Conservation (phyloP, 2,329 filamentous ascomycete species). For the Myrmaecium sp. region DNA sequence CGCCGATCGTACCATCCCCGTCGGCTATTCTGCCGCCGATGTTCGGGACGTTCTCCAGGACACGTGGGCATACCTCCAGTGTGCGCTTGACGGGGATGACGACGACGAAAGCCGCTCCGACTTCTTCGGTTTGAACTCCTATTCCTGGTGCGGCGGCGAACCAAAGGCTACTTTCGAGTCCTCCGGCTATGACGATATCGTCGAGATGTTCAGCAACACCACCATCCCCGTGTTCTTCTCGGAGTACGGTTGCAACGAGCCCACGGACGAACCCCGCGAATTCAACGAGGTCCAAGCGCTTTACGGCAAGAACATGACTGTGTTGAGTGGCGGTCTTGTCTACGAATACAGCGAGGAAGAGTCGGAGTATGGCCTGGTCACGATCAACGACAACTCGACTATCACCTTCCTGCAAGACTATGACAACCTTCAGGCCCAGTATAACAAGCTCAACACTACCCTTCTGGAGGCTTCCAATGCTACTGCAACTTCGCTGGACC, state of each 20-base stretch:
- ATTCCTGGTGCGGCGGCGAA: conserved; percentile 55
- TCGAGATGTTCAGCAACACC: conserved; percentile 45
- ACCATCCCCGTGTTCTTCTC: conserved; percentile 68
- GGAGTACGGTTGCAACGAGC: conserved; percentile 64
- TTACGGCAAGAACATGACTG: conserved; percentile 54
- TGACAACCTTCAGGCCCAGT: conserved; percentile 58
- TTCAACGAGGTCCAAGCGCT: conserved; percentile 63
- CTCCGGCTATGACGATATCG: conserved; percentile 46
- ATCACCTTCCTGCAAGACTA: conserved; percentile 28
- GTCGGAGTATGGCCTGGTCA: conserved; percentile 37
- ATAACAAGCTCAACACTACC: conserved; percentile 55
- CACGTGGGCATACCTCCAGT: conserved; percentile 61
- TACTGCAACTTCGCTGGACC: conserved; percentile 33
- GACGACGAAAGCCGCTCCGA: conserved; percentile 47
- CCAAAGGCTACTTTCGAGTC: conserved; percentile 46
- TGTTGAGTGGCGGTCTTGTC: conserved; percentile 60
- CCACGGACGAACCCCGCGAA: conserved; percentile 39
- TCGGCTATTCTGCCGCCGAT: conserved; percentile 57
- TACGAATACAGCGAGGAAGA: conserved; percentile 65
- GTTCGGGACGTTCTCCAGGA: conserved; percentile 58
- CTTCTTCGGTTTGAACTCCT: conserved; percentile 62
- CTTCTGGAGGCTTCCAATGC: conserved; percentile 47
- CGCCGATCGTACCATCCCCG: conserved; percentile 39
- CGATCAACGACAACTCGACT: conserved; percentile 26
- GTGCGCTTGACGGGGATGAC: conserved; percentile 35